Base-by-base conservation (phyloP, 2,329 filamentous ascomycete genomes). In the Calonectria multiphialidica region DNA sequence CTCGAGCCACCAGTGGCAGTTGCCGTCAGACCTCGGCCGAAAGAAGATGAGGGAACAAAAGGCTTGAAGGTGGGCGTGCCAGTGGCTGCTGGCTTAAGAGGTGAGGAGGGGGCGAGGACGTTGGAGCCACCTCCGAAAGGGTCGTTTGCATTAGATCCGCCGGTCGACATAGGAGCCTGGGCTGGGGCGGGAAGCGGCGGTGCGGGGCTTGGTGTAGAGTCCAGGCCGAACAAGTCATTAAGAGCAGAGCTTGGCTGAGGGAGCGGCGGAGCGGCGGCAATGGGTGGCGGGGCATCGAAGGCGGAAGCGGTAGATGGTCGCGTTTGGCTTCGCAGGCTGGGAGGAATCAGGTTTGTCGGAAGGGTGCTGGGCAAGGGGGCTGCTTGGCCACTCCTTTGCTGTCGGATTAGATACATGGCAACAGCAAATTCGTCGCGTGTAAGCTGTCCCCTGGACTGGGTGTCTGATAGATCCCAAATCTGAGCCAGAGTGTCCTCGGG, bases 381-480 rank as follows among this genome's bases (percentile, higher is more conserved):
- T 37, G 86, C 82, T 70, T 91, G 91, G 74, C 92, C 93, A 75
- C 90, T 93, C 66, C 96, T 90, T 82, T 98, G 96, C 82, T 98
- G 94, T 73, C 96, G 91, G 78, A 99, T 98, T 63, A 99, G 88
- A 81, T 97, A 97, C 96, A 99, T 98, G 66, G 97, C 96, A 57
- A 99, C 95, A 0, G 97, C 95, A 81, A 99, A 99, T 79, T 98
- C 96, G 77, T 99, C 97, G 78, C 91, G 92, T 57, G 90, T 95
- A 69, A 99, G 87, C 70, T 93, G 93, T 13, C 97, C 97, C 77
- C 96, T 94, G 9, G 95, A 97, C 80, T 95, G 95, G 83, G 98
- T 95, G 84, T 99, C 97, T 16, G 97, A 93, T 35, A 99, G 90
- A 82, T 99, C 97, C 97, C 97, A 99, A 75, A 99, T 98, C 79